Evolutionary conservation across 2,329 filamentous ascomycete species (phyloP).

Genomic region (Penicillium sp.): DNA sequence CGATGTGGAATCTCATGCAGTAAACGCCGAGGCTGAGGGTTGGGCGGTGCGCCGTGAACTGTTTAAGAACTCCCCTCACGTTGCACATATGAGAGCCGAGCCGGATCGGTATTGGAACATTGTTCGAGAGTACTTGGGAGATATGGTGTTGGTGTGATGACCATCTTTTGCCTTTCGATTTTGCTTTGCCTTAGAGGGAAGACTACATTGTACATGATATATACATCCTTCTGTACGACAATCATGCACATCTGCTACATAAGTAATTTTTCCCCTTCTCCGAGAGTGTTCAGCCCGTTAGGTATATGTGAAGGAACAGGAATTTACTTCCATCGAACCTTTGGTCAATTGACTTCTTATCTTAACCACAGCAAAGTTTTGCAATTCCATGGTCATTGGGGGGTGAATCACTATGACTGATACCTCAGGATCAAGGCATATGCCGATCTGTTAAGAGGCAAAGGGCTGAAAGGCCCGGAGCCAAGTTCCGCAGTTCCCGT

Average conservation of each 20-base stretch:
- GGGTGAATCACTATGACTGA: slow-evolving; percentile 21
- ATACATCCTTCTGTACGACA: neutral
- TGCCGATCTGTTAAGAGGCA: neutral
- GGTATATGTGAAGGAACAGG: neutral
- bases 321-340: neutral
- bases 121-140: slow-evolving; percentile 26
- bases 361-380: neutral
- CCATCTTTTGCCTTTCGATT: neutral
- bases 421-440: neutral
- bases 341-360: neutral
- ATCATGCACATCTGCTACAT: neutral
- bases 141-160: neutral
- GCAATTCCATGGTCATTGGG: slow-evolving; percentile 1
- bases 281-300: neutral
- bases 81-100: slow-evolving; percentile 40
- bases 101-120: slow-evolving; percentile 41
- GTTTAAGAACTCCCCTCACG: slow-evolving; percentile 39
- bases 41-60: slow-evolving; percentile 36
- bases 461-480: slow-evolving; percentile 10
- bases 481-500: slow-evolving; percentile 13
- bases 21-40: slow-evolving; percentile 29
- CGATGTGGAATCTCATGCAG: slow-evolving; percentile 40
- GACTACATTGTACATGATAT: neutral
- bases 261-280: neutral
- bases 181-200: neutral